A percentile compares a stretch with the other conserved stretches of the same genome.
Conservation (phyloP, 306 rosid genomes). For the Malus orientalis region DNA sequence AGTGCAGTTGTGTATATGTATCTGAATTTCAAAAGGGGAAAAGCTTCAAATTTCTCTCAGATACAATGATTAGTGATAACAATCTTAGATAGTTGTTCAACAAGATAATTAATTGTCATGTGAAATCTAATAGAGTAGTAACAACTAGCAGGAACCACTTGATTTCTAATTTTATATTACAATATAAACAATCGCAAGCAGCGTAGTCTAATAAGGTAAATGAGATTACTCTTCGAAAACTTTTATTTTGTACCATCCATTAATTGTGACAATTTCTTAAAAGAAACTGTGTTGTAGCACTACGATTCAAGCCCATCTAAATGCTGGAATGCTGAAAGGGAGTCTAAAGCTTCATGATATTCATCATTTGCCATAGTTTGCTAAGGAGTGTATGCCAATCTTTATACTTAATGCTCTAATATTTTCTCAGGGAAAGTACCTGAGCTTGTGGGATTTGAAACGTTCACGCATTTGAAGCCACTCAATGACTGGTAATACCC, state of each 20-base stretch:
- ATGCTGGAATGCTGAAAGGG: neutral
- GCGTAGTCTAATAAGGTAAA: neutral
- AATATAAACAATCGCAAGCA: neutral
- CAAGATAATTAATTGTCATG: neutral
- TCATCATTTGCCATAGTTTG: neutral
- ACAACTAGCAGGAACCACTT: neutral
- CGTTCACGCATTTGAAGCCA: conserved; percentile 94
- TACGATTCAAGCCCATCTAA: neutral
- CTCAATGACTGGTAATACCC: conserved; percentile 83
- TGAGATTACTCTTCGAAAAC: neutral
- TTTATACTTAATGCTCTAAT: neutral
- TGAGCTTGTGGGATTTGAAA: conserved; percentile 65
- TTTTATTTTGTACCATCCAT: neutral
- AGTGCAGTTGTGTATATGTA: conserved; percentile 79
- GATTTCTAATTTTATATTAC: neutral
- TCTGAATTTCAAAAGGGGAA: conserved; percentile 29
- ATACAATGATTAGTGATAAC: neutral
- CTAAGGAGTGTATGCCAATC: neutral
- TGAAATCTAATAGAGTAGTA: neutral
- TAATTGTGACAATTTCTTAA: neutral
- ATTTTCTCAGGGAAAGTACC: conserved; percentile 26
- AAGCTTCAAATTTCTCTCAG: neutral
- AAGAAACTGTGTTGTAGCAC: neutral
- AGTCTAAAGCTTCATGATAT: neutral
- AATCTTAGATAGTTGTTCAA: neutral